phyloP scores from a whole-genome alignment of 345 rosid genomes.

The Citrus maxima region DNA sequence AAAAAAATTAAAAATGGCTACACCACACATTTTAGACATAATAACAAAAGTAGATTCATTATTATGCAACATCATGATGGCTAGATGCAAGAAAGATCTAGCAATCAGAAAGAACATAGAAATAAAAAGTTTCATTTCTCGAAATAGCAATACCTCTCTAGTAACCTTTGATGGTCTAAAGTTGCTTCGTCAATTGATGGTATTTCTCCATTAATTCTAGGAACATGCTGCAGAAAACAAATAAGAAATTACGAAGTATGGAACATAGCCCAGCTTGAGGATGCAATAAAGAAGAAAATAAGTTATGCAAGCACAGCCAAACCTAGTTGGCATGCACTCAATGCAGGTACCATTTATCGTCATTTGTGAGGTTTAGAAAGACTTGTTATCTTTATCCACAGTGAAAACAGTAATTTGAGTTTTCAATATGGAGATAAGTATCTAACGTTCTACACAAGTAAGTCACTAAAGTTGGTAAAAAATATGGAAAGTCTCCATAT shows the following conservation, averaged over 20 bases:
- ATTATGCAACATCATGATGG: not conserved
- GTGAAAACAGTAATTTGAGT: not conserved
- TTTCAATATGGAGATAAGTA: not conserved
- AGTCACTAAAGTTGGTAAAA: not conserved
- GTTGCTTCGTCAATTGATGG: conserved; percentile 62
- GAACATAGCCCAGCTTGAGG: not conserved
- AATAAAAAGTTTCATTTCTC: not conserved
- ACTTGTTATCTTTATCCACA: not conserved
- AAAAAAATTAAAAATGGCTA: not conserved
- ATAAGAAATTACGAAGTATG: not conserved
- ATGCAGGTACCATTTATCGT: not conserved
- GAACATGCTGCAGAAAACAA: conserved; percentile 49
- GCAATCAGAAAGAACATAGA: not conserved
- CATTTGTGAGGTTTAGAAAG: not conserved
- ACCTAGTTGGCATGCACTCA: not conserved
- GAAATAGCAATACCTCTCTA: conserved; percentile 42
- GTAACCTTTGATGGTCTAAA: conserved; percentile 61
- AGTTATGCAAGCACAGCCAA: not conserved
- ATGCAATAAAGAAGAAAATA: not conserved
- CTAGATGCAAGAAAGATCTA: not conserved
- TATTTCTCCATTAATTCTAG: conserved; percentile 61
- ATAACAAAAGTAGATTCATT: not conserved
- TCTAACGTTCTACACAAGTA: not conserved
- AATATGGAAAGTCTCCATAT: not conserved
- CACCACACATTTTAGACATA: not conserved